Evolutionary conservation across 176 grass and related monocot genomes (phyloP).

Genomic region (Avena eriantha): DNA sequence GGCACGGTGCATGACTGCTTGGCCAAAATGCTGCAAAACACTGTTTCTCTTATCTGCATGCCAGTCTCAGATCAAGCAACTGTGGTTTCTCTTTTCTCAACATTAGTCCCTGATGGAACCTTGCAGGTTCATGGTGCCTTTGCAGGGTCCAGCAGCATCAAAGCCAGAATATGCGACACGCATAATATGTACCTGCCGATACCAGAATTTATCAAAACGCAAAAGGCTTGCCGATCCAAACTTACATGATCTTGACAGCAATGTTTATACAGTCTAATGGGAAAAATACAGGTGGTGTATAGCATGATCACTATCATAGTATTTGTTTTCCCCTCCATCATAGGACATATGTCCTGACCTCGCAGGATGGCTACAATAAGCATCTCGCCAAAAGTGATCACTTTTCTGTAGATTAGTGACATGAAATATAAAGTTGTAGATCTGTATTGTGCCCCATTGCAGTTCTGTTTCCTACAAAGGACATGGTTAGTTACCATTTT

Average conservation of each 20-base stretch:
- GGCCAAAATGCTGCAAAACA: conserved; percentile 89
- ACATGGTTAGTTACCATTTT: too few species aligned
- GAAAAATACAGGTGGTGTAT: conserved; percentile 29
- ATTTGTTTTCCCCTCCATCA: background rate
- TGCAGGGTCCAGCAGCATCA: conserved; percentile 94
- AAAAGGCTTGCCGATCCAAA: conserved; percentile 71
- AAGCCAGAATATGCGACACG: conserved; percentile 77
- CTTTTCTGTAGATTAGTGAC: background rate
- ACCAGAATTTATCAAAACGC: conserved; percentile 71
- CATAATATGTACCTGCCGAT: conserved; percentile 90
- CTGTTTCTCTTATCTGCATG: background rate
- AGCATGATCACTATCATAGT: too few species aligned
- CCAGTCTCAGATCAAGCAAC: background rate
- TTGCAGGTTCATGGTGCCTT: conserved; percentile 88
- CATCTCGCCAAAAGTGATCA: background rate
- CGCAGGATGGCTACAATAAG: conserved; percentile 22
- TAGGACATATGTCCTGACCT: background rate
- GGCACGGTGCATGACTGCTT: conserved; percentile 94
- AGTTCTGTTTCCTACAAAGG: too few species aligned
- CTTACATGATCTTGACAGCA: conserved; percentile 52
- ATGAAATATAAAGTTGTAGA: background rate
- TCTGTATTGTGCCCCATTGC: too few species aligned
- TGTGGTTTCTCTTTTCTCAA: background rate
- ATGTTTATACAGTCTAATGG: conserved; percentile 24
- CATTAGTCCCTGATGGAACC: conserved; percentile 1